phyloP scores from a whole-genome alignment of 2,329 filamentous ascomycete species.

The Botrytis squamosa region DNA sequence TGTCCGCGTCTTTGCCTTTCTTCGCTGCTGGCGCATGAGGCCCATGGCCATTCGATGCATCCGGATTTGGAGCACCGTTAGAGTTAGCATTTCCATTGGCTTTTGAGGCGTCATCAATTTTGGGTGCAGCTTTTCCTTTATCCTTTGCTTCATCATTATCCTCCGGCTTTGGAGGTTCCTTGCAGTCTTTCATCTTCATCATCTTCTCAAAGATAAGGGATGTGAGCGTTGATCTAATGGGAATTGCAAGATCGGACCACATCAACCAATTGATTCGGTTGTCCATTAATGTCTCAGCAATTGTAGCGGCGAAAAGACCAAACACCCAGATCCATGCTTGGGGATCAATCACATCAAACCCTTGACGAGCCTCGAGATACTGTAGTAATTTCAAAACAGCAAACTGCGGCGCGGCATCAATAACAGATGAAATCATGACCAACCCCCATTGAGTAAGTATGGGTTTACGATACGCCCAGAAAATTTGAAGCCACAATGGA shows the following conservation, averaged over 20 bases:
- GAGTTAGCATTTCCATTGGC: constrained; percentile 12
- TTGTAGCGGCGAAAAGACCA: constrained; percentile 24
- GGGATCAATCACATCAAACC: constrained; percentile 24
- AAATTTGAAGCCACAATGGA: constrained; percentile 55
- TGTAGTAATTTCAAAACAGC: constrained; percentile 29
- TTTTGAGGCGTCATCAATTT: constrained; percentile 1
- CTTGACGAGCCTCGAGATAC: constrained; percentile 27
- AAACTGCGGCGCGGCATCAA: constrained; percentile 31
- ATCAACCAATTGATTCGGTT: constrained; percentile 29
- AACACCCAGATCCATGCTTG: constrained; percentile 29
- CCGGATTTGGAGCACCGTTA: neutral
- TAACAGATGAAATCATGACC: constrained; percentile 23
- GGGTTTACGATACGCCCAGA: constrained; percentile 34
- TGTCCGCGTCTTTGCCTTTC: constrained; percentile 13
- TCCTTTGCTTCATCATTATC: constrained; percentile 15
- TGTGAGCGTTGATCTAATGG: constrained; percentile 66
- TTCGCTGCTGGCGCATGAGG: constrained; percentile 1
- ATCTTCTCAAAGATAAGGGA: constrained; percentile 73
- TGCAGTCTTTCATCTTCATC: constrained; percentile 68
- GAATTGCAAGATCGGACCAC: constrained; percentile 37
- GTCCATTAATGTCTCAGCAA: constrained; percentile 26
- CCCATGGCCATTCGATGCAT: constrained; percentile 4
- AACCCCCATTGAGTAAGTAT: constrained; percentile 46
- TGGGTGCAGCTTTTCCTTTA: constrained; percentile 12
- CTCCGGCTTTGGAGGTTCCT: constrained; percentile 43